A percentile compares a stretch with the other conserved stretches of the same genome.
These are phyloP conservation scores for Lasiodiplodia theobromae DNA, from an alignment of 2,329 filamentous ascomycete species.

Conservation along the genomic window DNA sequence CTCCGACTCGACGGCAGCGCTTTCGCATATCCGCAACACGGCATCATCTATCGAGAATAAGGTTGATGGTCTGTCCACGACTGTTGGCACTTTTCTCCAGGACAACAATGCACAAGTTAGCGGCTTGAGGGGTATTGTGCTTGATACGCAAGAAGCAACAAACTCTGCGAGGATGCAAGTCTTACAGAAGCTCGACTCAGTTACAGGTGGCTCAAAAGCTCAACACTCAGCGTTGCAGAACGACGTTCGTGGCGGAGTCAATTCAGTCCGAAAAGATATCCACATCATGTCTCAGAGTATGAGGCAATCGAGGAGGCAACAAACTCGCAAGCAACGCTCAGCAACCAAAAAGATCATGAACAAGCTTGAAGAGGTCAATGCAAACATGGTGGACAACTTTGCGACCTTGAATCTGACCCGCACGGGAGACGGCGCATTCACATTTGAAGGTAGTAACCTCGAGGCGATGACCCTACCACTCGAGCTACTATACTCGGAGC, in stretches of 20 bases:
- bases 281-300: neutral
- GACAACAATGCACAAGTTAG: neutral
- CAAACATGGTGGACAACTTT: neutral
- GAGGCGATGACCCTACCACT: slow-evolving; percentile 6
- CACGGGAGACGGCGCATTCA: neutral
- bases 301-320: neutral
- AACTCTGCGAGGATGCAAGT: neutral
- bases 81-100: neutral
- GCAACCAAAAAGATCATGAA: neutral
- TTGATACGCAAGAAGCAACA: neutral
- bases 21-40: neutral
- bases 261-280: neutral
- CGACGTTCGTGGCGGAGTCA: neutral
- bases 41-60: neutral
- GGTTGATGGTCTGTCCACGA: neutral
- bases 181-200: neutral
- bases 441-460: neutral
- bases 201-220: neutral
- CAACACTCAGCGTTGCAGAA: neutral
- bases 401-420: neutral
- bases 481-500: neutral
- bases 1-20: neutral
- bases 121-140: neutral
- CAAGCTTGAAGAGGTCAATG: neutral
- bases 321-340: neutral